phyloP scores from a whole-genome alignment of 169 alveolate species.

The Miamiensis avidus region DNA sequence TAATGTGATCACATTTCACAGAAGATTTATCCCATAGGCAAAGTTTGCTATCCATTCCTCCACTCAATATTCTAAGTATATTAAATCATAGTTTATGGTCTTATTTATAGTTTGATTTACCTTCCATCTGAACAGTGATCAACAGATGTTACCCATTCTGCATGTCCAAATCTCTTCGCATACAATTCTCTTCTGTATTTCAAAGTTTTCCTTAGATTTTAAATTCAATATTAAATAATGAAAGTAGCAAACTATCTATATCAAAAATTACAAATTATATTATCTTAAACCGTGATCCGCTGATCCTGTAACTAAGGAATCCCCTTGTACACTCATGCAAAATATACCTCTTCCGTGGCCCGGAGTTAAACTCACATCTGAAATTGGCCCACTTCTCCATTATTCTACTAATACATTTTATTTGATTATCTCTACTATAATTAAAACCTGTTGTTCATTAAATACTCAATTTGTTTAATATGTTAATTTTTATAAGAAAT shows the following conservation, averaged over 20 bases:
- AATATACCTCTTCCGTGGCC: conserved; percentile 60
- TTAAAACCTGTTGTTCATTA: too few species aligned
- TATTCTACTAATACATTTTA: conserved; percentile 19
- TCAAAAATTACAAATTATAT: conserved; percentile 52
- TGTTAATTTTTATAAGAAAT: too few species aligned
- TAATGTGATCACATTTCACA: conserved; percentile 62
- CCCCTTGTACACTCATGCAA: conserved; percentile 71
- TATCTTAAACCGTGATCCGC: conserved; percentile 85
- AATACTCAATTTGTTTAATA: too few species aligned
- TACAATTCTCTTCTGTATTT: conserved; percentile 65
- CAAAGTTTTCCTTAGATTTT: conserved; percentile 47
- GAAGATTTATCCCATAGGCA: conserved; percentile 81
- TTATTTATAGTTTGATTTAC: not conserved
- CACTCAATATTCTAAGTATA: conserved; percentile 54
- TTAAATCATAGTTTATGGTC: too few species aligned
- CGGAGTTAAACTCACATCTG: conserved; percentile 34
- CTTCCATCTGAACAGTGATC: conserved; percentile 61
- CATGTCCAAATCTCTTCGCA: conserved; percentile 78
- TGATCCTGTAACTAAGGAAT: conserved; percentile 78
- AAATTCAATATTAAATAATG: too few species aligned
- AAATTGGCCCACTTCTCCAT: conserved; percentile 46
- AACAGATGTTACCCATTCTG: conserved; percentile 84
- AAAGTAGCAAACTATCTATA: too few species aligned
- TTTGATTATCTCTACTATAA: too few species aligned
- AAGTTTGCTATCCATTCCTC: conserved; percentile 80